phyloP scores from a whole-genome alignment of 257 asterid genomes.

The Nicotiana sylvestris region DNA sequence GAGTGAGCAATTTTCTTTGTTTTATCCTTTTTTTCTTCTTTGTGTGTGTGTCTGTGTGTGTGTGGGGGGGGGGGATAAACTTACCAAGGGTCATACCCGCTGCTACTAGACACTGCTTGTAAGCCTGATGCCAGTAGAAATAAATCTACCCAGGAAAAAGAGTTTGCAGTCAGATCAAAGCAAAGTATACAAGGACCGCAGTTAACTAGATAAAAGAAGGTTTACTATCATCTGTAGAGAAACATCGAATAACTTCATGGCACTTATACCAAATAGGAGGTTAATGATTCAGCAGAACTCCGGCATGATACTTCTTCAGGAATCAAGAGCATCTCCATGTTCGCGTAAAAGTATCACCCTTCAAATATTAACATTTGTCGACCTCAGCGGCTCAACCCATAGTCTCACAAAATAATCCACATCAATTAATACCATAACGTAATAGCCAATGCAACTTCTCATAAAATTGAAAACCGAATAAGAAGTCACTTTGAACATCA shows the following conservation, averaged over 20 bases:
- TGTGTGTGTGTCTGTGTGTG: too few species aligned
- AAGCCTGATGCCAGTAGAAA: neutral
- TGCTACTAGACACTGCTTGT: neutral
- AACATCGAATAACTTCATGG: neutral
- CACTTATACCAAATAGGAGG: neutral
- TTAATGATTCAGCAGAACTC: neutral
- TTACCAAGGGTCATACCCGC: neutral
- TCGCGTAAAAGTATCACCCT: neutral
- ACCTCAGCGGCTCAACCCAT: neutral
- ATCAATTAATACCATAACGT: neutral
- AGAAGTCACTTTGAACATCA: neutral
- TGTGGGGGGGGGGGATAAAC: neutral
- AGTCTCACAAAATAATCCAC: neutral
- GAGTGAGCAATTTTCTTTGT: too few species aligned
- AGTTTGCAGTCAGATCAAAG: neutral
- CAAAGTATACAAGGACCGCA: neutral
- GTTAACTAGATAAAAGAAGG: neutral
- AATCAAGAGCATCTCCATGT: neutral
- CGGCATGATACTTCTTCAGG: neutral
- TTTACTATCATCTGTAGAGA: neutral
- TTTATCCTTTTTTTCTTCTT: too few species aligned
- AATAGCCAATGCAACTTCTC: neutral
- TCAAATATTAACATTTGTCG: neutral
- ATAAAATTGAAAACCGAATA: constrained; percentile 2
- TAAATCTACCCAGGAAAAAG: neutral